Evolutionary conservation across 2,329 filamentous ascomycete genomes (phyloP).

Genomic region (Scedosporium dehoogii): DNA sequence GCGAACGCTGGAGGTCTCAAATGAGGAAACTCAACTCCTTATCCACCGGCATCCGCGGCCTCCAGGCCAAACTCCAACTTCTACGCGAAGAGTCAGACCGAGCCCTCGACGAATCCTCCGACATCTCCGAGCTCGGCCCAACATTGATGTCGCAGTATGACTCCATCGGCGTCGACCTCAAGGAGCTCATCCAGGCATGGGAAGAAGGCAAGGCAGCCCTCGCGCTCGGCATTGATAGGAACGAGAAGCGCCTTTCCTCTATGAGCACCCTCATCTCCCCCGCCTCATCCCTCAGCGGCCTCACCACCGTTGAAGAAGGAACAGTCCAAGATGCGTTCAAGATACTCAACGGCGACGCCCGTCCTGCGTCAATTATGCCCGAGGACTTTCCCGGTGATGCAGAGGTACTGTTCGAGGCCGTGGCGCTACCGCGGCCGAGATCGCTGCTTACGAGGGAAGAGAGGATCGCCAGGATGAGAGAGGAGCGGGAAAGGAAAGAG

Average conservation of each 20-base stretch:
- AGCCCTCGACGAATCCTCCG: constrained; percentile 62
- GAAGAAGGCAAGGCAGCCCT: constrained; percentile 78
- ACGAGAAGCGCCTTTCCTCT: constrained; percentile 60
- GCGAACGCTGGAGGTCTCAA: constrained; percentile 77
- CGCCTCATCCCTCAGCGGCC: constrained; percentile 54
- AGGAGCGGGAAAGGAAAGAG: constrained; percentile 70
- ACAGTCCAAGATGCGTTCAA: constrained; percentile 55
- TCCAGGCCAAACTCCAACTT: constrained; percentile 91
- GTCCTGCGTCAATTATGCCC: constrained; percentile 27
- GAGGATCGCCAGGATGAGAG: constrained; percentile 75
- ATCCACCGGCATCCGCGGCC: constrained; percentile 78
- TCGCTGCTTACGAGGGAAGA: constrained; percentile 74
- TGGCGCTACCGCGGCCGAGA: constrained; percentile 62
- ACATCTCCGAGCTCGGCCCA: constrained; percentile 65
- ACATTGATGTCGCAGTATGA: constrained; percentile 86
- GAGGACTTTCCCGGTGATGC: constrained; percentile 44
- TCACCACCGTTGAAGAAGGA: constrained; percentile 50
- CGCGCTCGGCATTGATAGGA: constrained; percentile 70
- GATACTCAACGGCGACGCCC: constrained; percentile 63
- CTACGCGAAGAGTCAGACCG: constrained; percentile 81
- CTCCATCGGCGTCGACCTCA: constrained; percentile 81
- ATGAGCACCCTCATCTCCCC: constrained; percentile 52
- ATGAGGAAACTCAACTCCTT: constrained; percentile 80
- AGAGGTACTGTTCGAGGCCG: constrained; percentile 81
- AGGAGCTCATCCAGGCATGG: constrained; percentile 73